These are phyloP conservation scores for Cercophora sp. DNA, from an alignment of 495 filamentous ascomycete species.

Conservation along the genomic window DNA sequence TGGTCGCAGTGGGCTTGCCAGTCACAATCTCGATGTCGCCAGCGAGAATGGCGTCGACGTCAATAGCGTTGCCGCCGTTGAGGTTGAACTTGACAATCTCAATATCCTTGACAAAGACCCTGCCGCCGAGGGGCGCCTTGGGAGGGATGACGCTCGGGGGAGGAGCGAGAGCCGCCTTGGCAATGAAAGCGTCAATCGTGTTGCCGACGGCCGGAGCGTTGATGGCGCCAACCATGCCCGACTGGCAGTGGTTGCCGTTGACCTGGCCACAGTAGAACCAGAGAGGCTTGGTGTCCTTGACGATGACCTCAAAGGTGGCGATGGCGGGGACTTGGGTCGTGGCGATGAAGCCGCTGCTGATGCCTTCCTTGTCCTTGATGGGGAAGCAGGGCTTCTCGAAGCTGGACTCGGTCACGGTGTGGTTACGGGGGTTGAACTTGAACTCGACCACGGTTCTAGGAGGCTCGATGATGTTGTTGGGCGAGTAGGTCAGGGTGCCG, in stretches of 20 bases:
- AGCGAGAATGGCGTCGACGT: constrained; percentile 10
- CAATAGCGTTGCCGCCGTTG: constrained; percentile 23
- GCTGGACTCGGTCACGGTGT: constrained; percentile 39
- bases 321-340: constrained; percentile 29
- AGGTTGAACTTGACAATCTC: constrained; percentile 18
- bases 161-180: constrained; percentile 29
- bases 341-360: constrained; percentile 43
- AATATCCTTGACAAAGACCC: constrained; percentile 33
- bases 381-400: constrained; percentile 41
- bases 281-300: constrained; percentile 47
- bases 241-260: constrained; percentile 38
- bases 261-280: constrained; percentile 59
- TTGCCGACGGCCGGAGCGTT: constrained; percentile 34
- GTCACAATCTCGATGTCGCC: too few species aligned
- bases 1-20: too few species aligned
- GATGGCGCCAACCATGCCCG: constrained; percentile 41
- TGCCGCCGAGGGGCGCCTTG: constrained; percentile 31
- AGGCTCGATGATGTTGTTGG: constrained; percentile 36
- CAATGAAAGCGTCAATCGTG: constrained; percentile 37
- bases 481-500: constrained; percentile 30
- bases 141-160: constrained; percentile 36
- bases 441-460: constrained; percentile 36
- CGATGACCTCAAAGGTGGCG: constrained; percentile 39
- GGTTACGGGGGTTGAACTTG: constrained; percentile 38
- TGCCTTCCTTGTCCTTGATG: constrained; percentile 25